Evolutionary conservation across 768 basidiomycete species (phyloP), one percentile per base, ranked within the genome.

Genomic region (Tephrocybe sp.): DNA sequence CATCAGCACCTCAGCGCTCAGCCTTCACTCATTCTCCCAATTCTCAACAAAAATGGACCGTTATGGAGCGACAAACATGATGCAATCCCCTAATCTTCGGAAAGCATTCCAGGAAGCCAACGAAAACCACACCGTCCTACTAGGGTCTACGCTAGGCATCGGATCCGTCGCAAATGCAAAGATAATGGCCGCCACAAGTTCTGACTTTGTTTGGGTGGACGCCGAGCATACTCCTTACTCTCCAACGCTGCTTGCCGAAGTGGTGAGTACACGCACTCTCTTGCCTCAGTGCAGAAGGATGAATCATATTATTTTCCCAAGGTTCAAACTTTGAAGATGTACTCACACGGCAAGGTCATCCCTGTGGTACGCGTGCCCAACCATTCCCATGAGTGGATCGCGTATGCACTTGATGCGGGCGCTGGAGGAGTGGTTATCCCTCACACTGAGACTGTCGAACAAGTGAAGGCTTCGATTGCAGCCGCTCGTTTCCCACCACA

Each of bases 71-170:
- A 43, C 22, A 15, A 49, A 49, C 48, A 34, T 25, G 22, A 34
- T 49, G 13, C 48, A 49, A 37, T 42, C 48, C 12, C 48, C 48
- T 30, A 43, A 49, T 33, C 34, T 43, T 1, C 48, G 48, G n/a
- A n/a, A 49, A 31, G 48, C 41, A 4, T 36, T 49, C 16, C 9
- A 8, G 9, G 48, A 49, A 19, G 48, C 48, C 10, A 36, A 42
- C 24, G 23, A 6, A 11, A 37, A 25, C 15, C 11, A 29, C 34
- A 10, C 21, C 1, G 41, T 34, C 19, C 42, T 49, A 11, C n/a
- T 34, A 8, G 40, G 48, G 7, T 16, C 48, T 10, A 30, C 19
- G 2, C 41, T 43, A 2, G 48, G 41, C 23, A 49, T 49, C 16
- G 3, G 15, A 8, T 49, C 48, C 10, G 22, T 43, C 8, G 41